Percentiles rank a stretch among this genome's conserved stretches.
Conservation (phyloP, 495 filamentous ascomycete genomes). For the Corynascus novoguineensis region DNA sequence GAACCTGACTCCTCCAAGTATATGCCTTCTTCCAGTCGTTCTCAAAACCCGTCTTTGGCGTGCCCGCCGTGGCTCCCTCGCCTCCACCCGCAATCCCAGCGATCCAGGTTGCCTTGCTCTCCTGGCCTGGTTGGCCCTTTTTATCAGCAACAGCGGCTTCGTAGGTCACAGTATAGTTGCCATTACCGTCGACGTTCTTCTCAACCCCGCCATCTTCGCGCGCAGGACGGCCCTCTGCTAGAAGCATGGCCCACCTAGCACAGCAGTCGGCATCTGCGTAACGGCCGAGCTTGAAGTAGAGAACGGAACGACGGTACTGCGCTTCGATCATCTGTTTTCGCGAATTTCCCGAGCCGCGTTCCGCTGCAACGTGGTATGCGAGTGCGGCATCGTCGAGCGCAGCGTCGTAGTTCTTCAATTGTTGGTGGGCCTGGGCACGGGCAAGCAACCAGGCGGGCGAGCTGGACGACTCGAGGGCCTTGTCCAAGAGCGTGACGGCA, state of each 20-base stretch:
- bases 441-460: slow-evolving; percentile 82
- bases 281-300: slow-evolving; percentile 62
- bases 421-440: slow-evolving; percentile 76
- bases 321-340: slow-evolving; percentile 73
- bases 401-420: slow-evolving; percentile 44
- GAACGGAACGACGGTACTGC: slow-evolving; percentile 73
- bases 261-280: slow-evolving; percentile 74
- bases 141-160: slow-evolving; percentile 26
- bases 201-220: slow-evolving; percentile 38
- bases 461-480: slow-evolving; percentile 61
- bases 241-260: slow-evolving; percentile 59
- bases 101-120: not conserved
- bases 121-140: slow-evolving; percentile 27
- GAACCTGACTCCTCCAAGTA: slow-evolving; percentile 36
- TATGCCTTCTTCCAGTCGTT: slow-evolving; percentile 35
- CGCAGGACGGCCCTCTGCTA: slow-evolving; percentile 41
- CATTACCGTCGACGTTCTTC: slow-evolving; percentile 34
- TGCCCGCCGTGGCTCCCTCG: not conserved
- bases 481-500: slow-evolving; percentile 69
- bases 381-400: slow-evolving; percentile 78
- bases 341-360: slow-evolving; percentile 57
- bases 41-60: slow-evolving; percentile 23
- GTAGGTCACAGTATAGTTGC: slow-evolving; percentile 34
- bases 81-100: not conserved
- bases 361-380: slow-evolving; percentile 61